phyloP scores from a whole-genome alignment of 352 stramenopile species.

The Phytophthora pluvialis region DNA sequence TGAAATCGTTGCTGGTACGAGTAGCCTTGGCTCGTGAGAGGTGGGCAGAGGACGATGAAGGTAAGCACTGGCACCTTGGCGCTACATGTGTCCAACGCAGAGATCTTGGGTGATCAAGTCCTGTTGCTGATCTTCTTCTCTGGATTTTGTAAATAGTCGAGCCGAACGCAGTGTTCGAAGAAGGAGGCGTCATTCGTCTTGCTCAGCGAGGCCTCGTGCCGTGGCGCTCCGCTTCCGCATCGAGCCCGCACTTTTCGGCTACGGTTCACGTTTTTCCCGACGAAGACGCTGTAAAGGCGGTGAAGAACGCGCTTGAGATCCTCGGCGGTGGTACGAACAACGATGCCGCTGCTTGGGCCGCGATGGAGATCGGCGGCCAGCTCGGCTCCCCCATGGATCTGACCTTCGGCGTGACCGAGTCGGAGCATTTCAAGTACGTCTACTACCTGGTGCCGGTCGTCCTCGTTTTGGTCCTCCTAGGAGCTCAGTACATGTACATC shows the following conservation, averaged over 20 bases:
- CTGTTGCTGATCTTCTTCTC: constrained; percentile 28
- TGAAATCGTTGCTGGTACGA: constrained; percentile 67
- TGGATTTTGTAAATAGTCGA: constrained; percentile 31
- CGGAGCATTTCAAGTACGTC: constrained; percentile 27
- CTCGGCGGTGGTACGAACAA: constrained; percentile 36
- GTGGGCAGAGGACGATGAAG: constrained; percentile 44
- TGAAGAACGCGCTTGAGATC: constrained; percentile 69
- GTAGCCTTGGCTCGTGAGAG: constrained; percentile 60
- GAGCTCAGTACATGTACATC: constrained; percentile 37
- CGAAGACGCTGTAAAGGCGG: constrained; percentile 44
- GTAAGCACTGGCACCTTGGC: constrained; percentile 18
- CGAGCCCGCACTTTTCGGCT: constrained; percentile 42
- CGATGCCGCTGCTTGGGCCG: constrained; percentile 22
- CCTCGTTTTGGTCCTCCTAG: constrained; percentile 47
- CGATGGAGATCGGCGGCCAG: constrained; percentile 35
- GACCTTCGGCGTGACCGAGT: constrained; percentile 18
- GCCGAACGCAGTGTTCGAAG: constrained; percentile 35
- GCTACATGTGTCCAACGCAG: constrained; percentile 9
- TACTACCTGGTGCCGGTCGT: constrained; percentile 38
- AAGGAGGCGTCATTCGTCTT: constrained; percentile 49
- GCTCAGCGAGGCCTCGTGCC: constrained; percentile 52
- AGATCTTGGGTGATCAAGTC: constrained; percentile 9
- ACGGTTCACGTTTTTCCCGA: constrained; percentile 56
- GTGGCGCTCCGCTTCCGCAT: constrained; percentile 37
- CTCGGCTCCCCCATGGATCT: constrained; percentile 20